Conservation (phyloP, 1,139 yeast species). For the Debaryomycetaceae sp. region DNA sequence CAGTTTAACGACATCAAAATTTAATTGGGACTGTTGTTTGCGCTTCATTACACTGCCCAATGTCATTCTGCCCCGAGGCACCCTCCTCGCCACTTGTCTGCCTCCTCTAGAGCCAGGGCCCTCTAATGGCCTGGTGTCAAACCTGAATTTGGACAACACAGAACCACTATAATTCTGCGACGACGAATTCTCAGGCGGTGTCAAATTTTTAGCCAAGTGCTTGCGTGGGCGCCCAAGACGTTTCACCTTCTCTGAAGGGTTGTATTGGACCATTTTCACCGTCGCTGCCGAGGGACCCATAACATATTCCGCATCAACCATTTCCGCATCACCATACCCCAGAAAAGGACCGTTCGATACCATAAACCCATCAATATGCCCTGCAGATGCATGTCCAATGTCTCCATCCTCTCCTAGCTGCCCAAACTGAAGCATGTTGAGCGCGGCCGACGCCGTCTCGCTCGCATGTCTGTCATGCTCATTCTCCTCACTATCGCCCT, state of each 20-base stretch:
- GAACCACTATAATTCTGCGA: constrained; percentile 31
- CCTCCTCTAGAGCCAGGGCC: constrained; percentile 50
- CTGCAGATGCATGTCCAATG: constrained; percentile 3
- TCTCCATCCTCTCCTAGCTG: constrained; percentile 3
- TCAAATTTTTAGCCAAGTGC: constrained; percentile 17
- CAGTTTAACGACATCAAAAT: constrained; percentile 4
- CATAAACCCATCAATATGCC: constrained; percentile 1
- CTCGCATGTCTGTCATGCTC: constrained; percentile 6
- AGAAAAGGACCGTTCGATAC: constrained; percentile 1
- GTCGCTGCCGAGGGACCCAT: not conserved
- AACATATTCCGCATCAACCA: constrained; percentile 1
- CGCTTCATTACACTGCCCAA: constrained; percentile 18
- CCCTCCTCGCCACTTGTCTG: constrained; percentile 15
- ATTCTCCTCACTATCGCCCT: constrained; percentile 1
- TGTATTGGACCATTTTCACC: constrained; percentile 30
- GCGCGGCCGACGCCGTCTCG: constrained; percentile 16
- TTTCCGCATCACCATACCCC: constrained; percentile 2
- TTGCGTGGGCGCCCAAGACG: constrained; percentile 38
- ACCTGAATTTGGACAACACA: constrained; percentile 33
- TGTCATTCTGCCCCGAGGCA: constrained; percentile 29
- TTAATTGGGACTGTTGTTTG: constrained; percentile 17
- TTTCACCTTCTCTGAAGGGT: constrained; percentile 28
- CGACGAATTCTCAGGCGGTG: constrained; percentile 26
- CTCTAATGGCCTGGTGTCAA: constrained; percentile 36
- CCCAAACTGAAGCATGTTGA: constrained; percentile 16